Conservation (phyloP, 495 filamentous ascomycete species). For the Neurospora pannonica region DNA sequence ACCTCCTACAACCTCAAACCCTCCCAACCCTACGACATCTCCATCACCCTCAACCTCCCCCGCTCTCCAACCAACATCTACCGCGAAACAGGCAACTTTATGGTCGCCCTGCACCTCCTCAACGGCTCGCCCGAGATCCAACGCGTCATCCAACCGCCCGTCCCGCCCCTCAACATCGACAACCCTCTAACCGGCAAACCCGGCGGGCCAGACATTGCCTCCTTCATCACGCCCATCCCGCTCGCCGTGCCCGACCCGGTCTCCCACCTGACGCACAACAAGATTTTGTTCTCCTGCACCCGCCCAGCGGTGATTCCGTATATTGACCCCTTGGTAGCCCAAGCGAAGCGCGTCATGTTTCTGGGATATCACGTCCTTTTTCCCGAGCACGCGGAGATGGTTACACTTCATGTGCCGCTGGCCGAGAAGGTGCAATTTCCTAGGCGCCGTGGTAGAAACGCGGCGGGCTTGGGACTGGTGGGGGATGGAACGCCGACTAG, state of each 20-base stretch:
- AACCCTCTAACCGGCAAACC: slow-evolving; percentile 9
- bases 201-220: neutral
- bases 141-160: neutral
- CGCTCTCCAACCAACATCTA: slow-evolving; percentile 48
- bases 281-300: slow-evolving; percentile 26
- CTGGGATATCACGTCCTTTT: slow-evolving; percentile 34
- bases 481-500: slow-evolving; percentile 46
- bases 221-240: slow-evolving; percentile 1
- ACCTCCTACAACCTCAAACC: slow-evolving; percentile 32
- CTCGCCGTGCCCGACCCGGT: slow-evolving; percentile 2
- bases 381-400: slow-evolving; percentile 31
- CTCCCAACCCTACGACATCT: slow-evolving; percentile 55
- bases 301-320: slow-evolving; percentile 34
- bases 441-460: slow-evolving; percentile 5
- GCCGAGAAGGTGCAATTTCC: neutral
- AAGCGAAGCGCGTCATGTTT: slow-evolving; percentile 32
- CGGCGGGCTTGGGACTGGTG: slow-evolving; percentile 59
- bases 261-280: slow-evolving; percentile 13
- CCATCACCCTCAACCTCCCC: slow-evolving; percentile 49
- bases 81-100: slow-evolving; percentile 67
- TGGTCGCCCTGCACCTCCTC: slow-evolving; percentile 70
- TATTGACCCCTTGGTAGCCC: slow-evolving; percentile 26
- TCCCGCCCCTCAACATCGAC: neutral
- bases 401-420: slow-evolving; percentile 55
- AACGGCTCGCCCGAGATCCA: slow-evolving; percentile 14